Evolutionary conservation across 164 flowering plant genomes (phyloP).

Genomic region (Annona cherimola): DNA sequence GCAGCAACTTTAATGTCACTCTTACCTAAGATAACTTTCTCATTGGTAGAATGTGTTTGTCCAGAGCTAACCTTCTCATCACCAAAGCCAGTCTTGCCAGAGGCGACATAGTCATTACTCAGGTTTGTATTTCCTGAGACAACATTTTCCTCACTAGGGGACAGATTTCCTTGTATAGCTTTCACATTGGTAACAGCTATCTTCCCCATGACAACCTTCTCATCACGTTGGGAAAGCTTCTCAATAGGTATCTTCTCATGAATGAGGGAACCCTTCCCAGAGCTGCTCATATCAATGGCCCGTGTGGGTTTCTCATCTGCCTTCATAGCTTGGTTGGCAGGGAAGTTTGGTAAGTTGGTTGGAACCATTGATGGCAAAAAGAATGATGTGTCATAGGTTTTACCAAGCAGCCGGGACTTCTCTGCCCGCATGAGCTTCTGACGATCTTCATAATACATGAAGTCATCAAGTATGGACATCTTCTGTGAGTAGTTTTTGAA

Average conservation of each 20-base stretch:
- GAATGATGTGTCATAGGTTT: constrained; percentile 33
- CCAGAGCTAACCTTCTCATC: too few relatives aligned
- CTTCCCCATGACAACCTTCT: too few relatives aligned
- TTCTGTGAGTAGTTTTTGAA: constrained; percentile 42
- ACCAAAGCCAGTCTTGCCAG: too few relatives aligned
- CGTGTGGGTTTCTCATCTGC: constrained; percentile 18
- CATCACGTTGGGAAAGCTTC: too few relatives aligned
- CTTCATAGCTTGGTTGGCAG: constrained; percentile 15
- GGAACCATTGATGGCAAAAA: constrained; percentile 35
- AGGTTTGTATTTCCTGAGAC: too few relatives aligned
- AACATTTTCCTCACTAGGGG: too few relatives aligned
- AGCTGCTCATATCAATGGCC: constrained; percentile 9
- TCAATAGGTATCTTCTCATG: background rate
- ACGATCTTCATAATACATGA: constrained; percentile 60
- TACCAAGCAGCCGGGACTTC: constrained; percentile 38
- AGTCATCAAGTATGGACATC: constrained; percentile 72
- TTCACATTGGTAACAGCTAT: too few relatives aligned
- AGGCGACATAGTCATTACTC: too few relatives aligned
- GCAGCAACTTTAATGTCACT: too few relatives aligned
- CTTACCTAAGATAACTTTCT: too few relatives aligned
- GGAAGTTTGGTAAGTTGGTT: constrained; percentile 24
- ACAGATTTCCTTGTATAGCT: too few relatives aligned
- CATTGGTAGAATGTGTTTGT: too few relatives aligned
- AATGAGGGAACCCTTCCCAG: constrained; percentile 7
- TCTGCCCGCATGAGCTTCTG: constrained; percentile 60